These are phyloP conservation scores for Fusarium concolor DNA, from an alignment of 2,329 filamentous ascomycete genomes.

Conservation along the genomic window DNA sequence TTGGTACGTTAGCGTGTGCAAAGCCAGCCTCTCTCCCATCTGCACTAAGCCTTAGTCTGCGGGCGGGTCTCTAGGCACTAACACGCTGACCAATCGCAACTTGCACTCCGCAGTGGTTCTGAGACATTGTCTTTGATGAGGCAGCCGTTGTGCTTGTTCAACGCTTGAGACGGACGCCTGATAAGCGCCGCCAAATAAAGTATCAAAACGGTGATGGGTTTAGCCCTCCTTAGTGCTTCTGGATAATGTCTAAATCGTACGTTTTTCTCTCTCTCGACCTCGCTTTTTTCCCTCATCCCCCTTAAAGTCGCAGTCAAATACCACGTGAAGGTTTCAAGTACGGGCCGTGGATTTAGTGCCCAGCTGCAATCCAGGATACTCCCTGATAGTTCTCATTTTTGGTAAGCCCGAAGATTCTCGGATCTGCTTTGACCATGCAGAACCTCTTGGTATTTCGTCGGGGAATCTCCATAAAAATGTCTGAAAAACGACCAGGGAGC, in stretches of 20 bases:
- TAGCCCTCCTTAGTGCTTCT: constrained; percentile 15
- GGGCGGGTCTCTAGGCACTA: constrained; percentile 14
- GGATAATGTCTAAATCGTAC: constrained; percentile 31
- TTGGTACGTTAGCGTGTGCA: neutral
- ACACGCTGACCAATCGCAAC: constrained; percentile 30
- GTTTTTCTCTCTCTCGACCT: constrained; percentile 20
- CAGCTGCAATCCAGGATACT: constrained; percentile 2
- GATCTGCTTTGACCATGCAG: constrained; percentile 1
- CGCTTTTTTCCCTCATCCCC: constrained; percentile 5
- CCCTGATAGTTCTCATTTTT: neutral
- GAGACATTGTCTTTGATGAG: constrained; percentile 41
- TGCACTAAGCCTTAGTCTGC: constrained; percentile 28
- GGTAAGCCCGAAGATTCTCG: constrained; percentile 14
- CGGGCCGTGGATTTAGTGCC: constrained; percentile 25
- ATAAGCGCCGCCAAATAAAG: constrained; percentile 27
- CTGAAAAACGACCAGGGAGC: neutral
- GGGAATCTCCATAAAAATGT: neutral
- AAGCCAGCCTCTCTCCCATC: constrained; percentile 4
- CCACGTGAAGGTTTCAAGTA: neutral
- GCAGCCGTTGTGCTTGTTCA: constrained; percentile 37
- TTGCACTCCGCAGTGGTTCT: constrained; percentile 15
- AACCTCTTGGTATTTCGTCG: neutral
- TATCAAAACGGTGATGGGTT: constrained; percentile 21
- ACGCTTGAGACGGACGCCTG: constrained; percentile 24
- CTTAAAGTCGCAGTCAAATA: constrained; percentile 7